These are phyloP conservation scores for Trichosanthes truncata DNA, from an alignment of 306 rosid genomes.

Conservation along the genomic window DNA sequence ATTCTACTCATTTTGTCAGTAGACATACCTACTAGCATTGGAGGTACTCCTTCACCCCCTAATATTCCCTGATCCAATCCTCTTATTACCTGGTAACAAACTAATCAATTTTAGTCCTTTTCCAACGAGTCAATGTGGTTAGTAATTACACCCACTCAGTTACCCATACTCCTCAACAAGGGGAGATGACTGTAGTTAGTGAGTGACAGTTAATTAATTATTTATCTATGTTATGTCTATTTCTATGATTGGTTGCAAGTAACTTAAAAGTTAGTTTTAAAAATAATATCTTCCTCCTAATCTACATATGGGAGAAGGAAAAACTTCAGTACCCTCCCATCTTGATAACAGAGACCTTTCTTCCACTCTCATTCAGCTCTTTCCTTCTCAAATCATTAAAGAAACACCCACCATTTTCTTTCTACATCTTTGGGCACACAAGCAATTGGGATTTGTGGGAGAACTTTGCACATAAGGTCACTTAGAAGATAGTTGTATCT, in stretches of 20 bases:
- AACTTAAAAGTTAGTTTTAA: background rate
- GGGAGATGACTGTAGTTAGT: background rate
- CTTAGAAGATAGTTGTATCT: background rate
- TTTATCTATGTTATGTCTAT: background rate
- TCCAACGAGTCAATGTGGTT: background rate
- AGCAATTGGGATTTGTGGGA: background rate
- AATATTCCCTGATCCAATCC: conserved; percentile 95
- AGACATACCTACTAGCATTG: conserved; percentile 73
- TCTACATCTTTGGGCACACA: background rate
- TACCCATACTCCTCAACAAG: background rate
- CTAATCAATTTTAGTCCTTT: background rate
- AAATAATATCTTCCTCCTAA: background rate
- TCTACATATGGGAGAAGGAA: background rate
- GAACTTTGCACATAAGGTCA: background rate
- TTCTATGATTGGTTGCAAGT: background rate
- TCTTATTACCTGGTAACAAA: conserved; percentile 40
- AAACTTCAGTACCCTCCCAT: background rate
- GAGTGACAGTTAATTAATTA: background rate
- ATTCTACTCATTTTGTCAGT: background rate
- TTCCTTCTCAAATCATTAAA: background rate
- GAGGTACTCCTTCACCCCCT: conserved; percentile 94
- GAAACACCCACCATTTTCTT: background rate
- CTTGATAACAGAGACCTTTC: background rate
- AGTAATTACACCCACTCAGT: background rate
- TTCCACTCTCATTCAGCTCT: background rate